Percentiles rank a stretch among this genome's conserved stretches.
phyloP scores from a whole-genome alignment of 345 rosid genomes.

The Lumnitzera littorea region DNA sequence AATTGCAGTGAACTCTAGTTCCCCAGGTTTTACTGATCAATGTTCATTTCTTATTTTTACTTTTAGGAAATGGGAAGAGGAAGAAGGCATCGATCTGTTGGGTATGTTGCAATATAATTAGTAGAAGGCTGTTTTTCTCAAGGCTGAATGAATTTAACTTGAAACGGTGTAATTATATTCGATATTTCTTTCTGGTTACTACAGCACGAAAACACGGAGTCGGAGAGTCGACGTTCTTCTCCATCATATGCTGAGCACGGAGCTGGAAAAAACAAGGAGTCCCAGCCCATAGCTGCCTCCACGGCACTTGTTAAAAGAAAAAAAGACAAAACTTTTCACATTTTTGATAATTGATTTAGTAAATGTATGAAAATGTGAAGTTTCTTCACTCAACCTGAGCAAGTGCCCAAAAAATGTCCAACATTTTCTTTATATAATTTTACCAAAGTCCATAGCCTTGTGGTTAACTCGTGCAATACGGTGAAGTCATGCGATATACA shows the following conservation, averaged over 20 bases:
- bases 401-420: too few relatives aligned
- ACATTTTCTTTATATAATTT: too few relatives aligned
- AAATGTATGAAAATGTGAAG: too few relatives aligned
- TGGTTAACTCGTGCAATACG: too few relatives aligned
- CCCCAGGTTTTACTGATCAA: background rate
- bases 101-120: slow-evolving; percentile 37
- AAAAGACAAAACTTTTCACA: too few relatives aligned
- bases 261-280: slow-evolving; percentile 30
- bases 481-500: too few relatives aligned
- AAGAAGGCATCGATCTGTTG: slow-evolving; percentile 38
- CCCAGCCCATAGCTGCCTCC: slow-evolving; percentile 14
- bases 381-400: too few relatives aligned
- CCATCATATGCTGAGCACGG: slow-evolving; percentile 79
- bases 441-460: too few relatives aligned
- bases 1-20: background rate
- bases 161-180: background rate
- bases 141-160: background rate
- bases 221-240: slow-evolving; percentile 86
- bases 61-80: slow-evolving; percentile 39
- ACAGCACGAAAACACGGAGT: slow-evolving; percentile 80
- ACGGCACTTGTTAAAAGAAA: too few relatives aligned
- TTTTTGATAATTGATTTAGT: too few relatives aligned
- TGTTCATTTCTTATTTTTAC: background rate
- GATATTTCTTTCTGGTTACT: slow-evolving; percentile 10
- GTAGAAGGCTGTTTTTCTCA: background rate